Evolutionary conservation across 352 stramenopile species (phyloP).

Genomic region (Paralagenidium karlingii): DNA sequence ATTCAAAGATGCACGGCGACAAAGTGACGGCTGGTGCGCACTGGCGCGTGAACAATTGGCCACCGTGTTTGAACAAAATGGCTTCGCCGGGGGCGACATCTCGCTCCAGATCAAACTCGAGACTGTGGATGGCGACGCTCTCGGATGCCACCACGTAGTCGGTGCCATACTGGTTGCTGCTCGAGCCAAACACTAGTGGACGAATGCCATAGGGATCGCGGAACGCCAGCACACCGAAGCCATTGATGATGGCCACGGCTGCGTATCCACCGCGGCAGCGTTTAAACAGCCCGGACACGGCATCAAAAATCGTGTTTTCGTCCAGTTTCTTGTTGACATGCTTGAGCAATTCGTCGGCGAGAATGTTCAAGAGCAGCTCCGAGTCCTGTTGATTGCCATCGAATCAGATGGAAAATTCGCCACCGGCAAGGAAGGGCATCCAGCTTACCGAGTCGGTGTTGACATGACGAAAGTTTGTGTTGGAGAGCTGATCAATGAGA

Average conservation of each 20-base stretch:
- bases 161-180: conserved; percentile 65
- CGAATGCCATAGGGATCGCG: conserved; percentile 97
- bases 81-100: conserved; percentile 95
- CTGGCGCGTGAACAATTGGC: conserved; percentile 71
- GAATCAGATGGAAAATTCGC: background rate
- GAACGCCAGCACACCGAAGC: conserved; percentile 96
- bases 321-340: conserved; percentile 51
- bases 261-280: conserved; percentile 95
- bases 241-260: conserved; percentile 96
- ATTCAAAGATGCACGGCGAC: conserved; percentile 99
- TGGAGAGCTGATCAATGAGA: conserved; percentile 86
- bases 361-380: conserved; percentile 97
- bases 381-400: conserved; percentile 64
- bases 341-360: conserved; percentile 93
- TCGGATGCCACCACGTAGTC: conserved; percentile 96
- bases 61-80: conserved; percentile 90
- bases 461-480: conserved; percentile 91
- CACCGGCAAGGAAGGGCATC: background rate
- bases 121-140: conserved; percentile 96
- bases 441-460: conserved; percentile 92
- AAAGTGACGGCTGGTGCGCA: conserved; percentile 63
- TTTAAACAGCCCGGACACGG: conserved; percentile 88
- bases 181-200: conserved; percentile 89
- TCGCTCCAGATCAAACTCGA: conserved; percentile 88
- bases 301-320: conserved; percentile 81